Conservation (phyloP, 2,329 filamentous ascomycete species). For the Fusarium sarcochroum region DNA sequence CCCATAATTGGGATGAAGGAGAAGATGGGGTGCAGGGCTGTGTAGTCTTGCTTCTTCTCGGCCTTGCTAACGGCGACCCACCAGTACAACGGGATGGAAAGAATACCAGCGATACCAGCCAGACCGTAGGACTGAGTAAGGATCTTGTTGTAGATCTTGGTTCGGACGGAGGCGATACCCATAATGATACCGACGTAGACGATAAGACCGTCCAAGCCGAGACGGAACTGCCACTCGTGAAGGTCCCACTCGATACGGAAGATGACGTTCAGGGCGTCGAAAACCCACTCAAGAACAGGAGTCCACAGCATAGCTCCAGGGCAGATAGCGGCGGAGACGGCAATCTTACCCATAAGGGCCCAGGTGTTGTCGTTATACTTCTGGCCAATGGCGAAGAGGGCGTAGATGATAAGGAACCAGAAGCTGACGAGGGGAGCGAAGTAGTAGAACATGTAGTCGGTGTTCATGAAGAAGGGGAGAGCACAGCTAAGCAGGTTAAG, state of each 20-base stretch:
- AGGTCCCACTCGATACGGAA: slow-evolving; percentile 65
- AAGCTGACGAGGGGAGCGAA: slow-evolving; percentile 71
- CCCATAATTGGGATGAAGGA: slow-evolving; percentile 68
- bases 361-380: slow-evolving; percentile 58
- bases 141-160: slow-evolving; percentile 38
- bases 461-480: slow-evolving; percentile 70
- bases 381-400: slow-evolving; percentile 62
- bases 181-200: slow-evolving; percentile 69
- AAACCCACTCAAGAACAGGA: slow-evolving; percentile 38
- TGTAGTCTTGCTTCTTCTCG: slow-evolving; percentile 56
- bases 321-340: slow-evolving; percentile 58
- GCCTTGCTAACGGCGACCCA: slow-evolving; percentile 51
- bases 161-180: slow-evolving; percentile 43
- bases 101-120: slow-evolving; percentile 31
- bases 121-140: slow-evolving; percentile 39
- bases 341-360: slow-evolving; percentile 64
- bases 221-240: slow-evolving; percentile 63
- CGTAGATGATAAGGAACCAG: slow-evolving; percentile 72
- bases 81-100: slow-evolving; percentile 48
- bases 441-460: slow-evolving; percentile 66
- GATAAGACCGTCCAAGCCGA: slow-evolving; percentile 67
- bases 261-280: slow-evolving; percentile 52
- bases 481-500: slow-evolving; percentile 69
- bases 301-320: slow-evolving; percentile 46
- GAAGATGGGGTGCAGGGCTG: slow-evolving; percentile 65